A percentile compares a stretch with the other conserved stretches of the same genome.
These are phyloP conservation scores for Phytophthora vignae DNA, from an alignment of 352 stramenopile species.

Conservation along the genomic window DNA sequence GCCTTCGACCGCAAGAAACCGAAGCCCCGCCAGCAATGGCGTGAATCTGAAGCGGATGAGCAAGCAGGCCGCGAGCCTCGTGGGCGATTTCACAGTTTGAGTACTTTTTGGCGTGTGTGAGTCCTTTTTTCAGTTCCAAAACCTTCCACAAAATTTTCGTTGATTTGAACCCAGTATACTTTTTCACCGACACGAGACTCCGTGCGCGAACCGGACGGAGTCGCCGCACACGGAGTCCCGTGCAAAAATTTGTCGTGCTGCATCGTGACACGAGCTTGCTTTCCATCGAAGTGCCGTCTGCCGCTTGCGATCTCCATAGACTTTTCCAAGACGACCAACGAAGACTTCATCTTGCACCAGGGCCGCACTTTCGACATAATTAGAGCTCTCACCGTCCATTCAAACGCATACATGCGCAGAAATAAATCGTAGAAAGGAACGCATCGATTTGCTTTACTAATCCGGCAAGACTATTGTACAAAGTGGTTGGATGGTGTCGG, in stretches of 20 bases:
- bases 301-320: neutral
- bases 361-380: neutral
- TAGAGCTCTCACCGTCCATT: neutral
- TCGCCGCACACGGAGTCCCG: too few species aligned
- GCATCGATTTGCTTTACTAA: neutral
- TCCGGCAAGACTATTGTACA: neutral
- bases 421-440: neutral
- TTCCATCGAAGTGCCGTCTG: neutral
- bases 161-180: too few species aligned
- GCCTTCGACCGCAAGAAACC: conserved; percentile 8
- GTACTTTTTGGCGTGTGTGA: too few species aligned
- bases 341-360: neutral
- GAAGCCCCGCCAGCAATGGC: conserved; percentile 8
- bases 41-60: too few species aligned
- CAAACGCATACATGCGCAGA: neutral
- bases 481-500: conserved; percentile 24
- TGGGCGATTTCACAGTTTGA: too few species aligned
- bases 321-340: neutral
- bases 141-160: too few species aligned
- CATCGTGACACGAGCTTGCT: neutral
- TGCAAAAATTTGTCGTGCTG: neutral
- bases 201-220: too few species aligned
- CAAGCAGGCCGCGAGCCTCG: too few species aligned
- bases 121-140: too few species aligned
- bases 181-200: too few species aligned